Evolutionary conservation across 2,329 filamentous ascomycete species (phyloP), one percentile per base, ranked within the genome.

Genomic region (Pyricularia pennisetigena): DNA sequence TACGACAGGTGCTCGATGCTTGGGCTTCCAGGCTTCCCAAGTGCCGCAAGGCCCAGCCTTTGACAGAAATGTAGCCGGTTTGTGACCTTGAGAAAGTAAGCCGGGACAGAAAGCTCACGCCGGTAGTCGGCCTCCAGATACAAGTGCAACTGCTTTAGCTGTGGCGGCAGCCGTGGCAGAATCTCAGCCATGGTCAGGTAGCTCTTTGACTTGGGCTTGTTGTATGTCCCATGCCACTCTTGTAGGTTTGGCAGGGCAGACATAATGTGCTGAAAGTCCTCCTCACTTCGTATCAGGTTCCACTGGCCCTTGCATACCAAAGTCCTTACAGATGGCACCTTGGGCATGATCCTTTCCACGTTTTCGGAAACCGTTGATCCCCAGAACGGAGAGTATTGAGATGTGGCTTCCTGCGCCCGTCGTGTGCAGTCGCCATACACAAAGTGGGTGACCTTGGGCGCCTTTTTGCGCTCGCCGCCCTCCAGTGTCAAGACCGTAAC

Each of bases 381-480:
- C 57, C 57, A 61, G n/a, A 41, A 49, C 20, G 64, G 64, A 26
- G 35, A 26, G 64, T 49, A 65, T 14, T 16, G 64, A 6, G 30
- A 41, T 49, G 64, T 49, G 3, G 64, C 64, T 12, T 61, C 57
- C n/a, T 20, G 57, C 14, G 57, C 57, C 24, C 57, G 57, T 10
- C 57, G 57, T 28, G 57, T 26, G 57, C 23, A 24, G 57, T 26
- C 24, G 32, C 32, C 64, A 35, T 16, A 69, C 49, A 81, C 76
- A 74, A 88, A 88, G 70, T 88, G 83, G 64, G 77, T 78, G 65
- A 93, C 88, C 76, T 88, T 87, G 6, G 90, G 90, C 2, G 90
- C 88, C 76, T 91, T 92, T 75, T 90, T 90, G 71, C 90, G 86
- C 75, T 93, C 89, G 4, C 90, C 90, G n/a, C 90, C 90, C 76